Percentiles rank a stretch among this genome's conserved stretches.
These are phyloP conservation scores for Alternaria infectoria DNA, from an alignment of 2,329 filamentous ascomycete genomes.

Conservation along the genomic window DNA sequence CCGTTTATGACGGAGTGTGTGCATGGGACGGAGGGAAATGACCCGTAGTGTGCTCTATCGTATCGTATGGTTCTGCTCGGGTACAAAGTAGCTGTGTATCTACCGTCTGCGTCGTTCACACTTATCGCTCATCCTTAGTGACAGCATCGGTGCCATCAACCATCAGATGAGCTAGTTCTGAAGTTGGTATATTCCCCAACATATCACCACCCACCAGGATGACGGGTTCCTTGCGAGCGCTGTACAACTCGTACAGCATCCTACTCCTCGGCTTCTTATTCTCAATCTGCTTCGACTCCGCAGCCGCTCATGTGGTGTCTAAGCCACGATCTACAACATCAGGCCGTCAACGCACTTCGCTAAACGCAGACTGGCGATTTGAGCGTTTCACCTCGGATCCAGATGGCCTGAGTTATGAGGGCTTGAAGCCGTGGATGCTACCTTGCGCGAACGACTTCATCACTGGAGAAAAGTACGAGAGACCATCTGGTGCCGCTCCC, in stretches of 20 bases:
- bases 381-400: constrained; percentile 46
- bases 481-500: constrained; percentile 39
- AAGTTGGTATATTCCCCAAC: neutral
- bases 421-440: constrained; percentile 53
- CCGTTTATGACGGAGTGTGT: constrained; percentile 7
- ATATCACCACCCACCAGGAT: neutral
- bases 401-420: constrained; percentile 47
- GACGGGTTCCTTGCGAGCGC: neutral
- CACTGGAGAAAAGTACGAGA: constrained; percentile 38
- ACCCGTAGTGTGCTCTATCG: neutral
- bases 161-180: constrained; percentile 4
- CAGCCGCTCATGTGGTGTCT: constrained; percentile 12
- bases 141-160: neutral
- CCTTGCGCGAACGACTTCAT: constrained; percentile 53
- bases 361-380: constrained; percentile 52
- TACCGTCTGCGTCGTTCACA: neutral
- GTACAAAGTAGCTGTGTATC: constrained; percentile 6
- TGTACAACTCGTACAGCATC: constrained; percentile 9
- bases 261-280: constrained; percentile 19
- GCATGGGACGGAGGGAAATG: constrained; percentile 6
- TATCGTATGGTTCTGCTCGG: neutral
- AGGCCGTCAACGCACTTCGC: constrained; percentile 37
- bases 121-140: neutral
- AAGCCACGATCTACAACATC: constrained; percentile 1
- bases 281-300: constrained; percentile 1